These are phyloP conservation scores for Plasmodium reichenowi DNA, from an alignment of 169 alveolate species.

Conservation along the genomic window DNA sequence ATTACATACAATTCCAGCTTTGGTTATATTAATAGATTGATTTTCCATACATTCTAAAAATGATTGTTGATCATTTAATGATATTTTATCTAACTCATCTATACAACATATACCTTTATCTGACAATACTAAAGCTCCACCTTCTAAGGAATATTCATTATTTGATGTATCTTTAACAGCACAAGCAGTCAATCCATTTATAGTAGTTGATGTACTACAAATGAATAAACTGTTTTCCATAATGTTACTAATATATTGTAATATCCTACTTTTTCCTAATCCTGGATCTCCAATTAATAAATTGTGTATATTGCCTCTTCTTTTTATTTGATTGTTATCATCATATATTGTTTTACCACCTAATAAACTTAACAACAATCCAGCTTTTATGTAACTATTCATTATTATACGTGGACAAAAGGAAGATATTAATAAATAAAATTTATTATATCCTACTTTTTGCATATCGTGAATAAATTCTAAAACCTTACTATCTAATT, in stretches of 20 bases:
- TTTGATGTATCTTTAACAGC: slow-evolving; percentile 87
- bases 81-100: slow-evolving; percentile 92
- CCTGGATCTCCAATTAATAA: slow-evolving; percentile 84
- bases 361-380: slow-evolving; percentile 79
- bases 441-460: slow-evolving; percentile 78
- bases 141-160: slow-evolving; percentile 91
- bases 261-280: slow-evolving; percentile 80
- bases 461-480: slow-evolving; percentile 79
- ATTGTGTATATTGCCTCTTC: slow-evolving; percentile 81
- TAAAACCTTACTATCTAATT: slow-evolving; percentile 24
- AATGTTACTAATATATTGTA: slow-evolving; percentile 78
- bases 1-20: slow-evolving; percentile 87
- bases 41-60: slow-evolving; percentile 96
- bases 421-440: slow-evolving; percentile 81
- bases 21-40: slow-evolving; percentile 89
- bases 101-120: slow-evolving; percentile 95
- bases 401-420: slow-evolving; percentile 78
- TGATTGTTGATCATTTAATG: slow-evolving; percentile 88
- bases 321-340: slow-evolving; percentile 52
- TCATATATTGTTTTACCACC: slow-evolving; percentile 83
- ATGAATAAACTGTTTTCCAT: slow-evolving; percentile 77
- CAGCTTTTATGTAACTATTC: slow-evolving; percentile 74
- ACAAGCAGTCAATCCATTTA: slow-evolving; percentile 93
- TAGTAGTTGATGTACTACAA: slow-evolving; percentile 89
- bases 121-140: slow-evolving; percentile 95